Evolutionary conservation across 2,329 filamentous ascomycete species (phyloP).

Genomic region (Colletotrichum cereale): DNA sequence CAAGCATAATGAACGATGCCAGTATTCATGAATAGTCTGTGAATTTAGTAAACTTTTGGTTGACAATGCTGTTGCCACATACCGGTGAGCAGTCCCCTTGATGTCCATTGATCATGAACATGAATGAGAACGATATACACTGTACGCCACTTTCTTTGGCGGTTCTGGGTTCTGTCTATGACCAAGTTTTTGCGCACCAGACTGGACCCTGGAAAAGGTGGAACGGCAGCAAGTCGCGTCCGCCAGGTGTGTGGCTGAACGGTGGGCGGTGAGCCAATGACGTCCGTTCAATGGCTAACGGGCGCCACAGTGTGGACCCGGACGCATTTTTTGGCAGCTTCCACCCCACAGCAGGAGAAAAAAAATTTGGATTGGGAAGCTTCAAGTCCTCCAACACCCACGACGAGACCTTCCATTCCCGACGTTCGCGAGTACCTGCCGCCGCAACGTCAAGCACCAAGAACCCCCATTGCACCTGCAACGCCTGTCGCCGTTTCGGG

Average conservation of each 20-base stretch:
- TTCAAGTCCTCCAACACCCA: constrained; percentile 41
- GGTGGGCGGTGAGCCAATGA: constrained; percentile 5
- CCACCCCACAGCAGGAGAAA: constrained; percentile 42
- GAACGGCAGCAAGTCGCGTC: constrained; percentile 36
- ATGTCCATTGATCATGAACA: background rate
- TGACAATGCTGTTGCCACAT: background rate
- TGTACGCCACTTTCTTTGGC: background rate
- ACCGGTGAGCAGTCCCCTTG: background rate
- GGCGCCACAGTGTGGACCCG: constrained; percentile 32
- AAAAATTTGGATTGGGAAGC: constrained; percentile 44
- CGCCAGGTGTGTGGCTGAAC: constrained; percentile 33
- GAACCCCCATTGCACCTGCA: constrained; percentile 21
- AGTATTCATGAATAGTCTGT: background rate
- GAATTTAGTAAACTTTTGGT: background rate
- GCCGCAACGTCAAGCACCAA: constrained; percentile 32
- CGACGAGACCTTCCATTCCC: constrained; percentile 34
- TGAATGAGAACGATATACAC: background rate
- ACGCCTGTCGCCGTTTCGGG: constrained; percentile 24
- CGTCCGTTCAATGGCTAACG: constrained; percentile 18
- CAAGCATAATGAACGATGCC: background rate
- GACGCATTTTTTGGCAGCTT: constrained; percentile 36
- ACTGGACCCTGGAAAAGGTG: constrained; percentile 22
- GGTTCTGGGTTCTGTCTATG: background rate
- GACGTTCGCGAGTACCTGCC: constrained; percentile 37
- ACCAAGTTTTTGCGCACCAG: background rate